phyloP scores from a whole-genome alignment of 768 basidiomycete genomes.

The Auricularia sp. region DNA sequence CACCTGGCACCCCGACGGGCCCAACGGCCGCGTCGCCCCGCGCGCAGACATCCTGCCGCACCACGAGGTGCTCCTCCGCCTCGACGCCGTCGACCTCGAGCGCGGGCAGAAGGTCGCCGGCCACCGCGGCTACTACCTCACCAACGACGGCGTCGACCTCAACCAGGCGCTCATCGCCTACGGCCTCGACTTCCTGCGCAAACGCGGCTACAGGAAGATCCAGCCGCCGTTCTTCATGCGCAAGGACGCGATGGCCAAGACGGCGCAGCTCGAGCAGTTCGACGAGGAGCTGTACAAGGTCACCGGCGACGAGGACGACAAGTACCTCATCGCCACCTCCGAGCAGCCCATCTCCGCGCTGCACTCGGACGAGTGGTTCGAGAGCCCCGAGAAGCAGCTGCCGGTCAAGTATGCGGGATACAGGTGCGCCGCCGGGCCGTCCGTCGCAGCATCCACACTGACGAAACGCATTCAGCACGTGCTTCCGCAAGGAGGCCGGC shows the following conservation, averaged over 20 bases:
- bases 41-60: slow-evolving; percentile 83
- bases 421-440: slow-evolving; percentile 25
- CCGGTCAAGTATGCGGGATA: slow-evolving; percentile 83
- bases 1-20: slow-evolving; percentile 80
- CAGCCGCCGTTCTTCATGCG: slow-evolving; percentile 99
- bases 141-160: slow-evolving; percentile 89
- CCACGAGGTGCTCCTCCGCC: slow-evolving; percentile 86
- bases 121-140: slow-evolving; percentile 94
- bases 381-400: slow-evolving; percentile 83
- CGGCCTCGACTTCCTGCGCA: slow-evolving; percentile 85
- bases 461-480: slow-evolving; percentile 41
- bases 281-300: slow-evolving; percentile 99
- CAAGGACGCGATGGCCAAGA: slow-evolving; percentile 94
- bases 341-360: slow-evolving; percentile 97
- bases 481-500: slow-evolving; percentile 98
- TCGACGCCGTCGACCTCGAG: slow-evolving; percentile 96
- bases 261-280: slow-evolving; percentile 95
- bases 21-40: slow-evolving; percentile 59
- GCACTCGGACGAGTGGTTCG: slow-evolving; percentile 97
- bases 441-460: too few relatives aligned
- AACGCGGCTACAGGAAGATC: slow-evolving; percentile 79
- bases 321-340: slow-evolving; percentile 97
- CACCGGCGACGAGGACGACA: slow-evolving; percentile 82
- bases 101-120: slow-evolving; percentile 91
- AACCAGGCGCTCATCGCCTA: slow-evolving; percentile 95